phyloP scores from a whole-genome alignment of 805 yeast species.

The Millerozyma acaciae region DNA sequence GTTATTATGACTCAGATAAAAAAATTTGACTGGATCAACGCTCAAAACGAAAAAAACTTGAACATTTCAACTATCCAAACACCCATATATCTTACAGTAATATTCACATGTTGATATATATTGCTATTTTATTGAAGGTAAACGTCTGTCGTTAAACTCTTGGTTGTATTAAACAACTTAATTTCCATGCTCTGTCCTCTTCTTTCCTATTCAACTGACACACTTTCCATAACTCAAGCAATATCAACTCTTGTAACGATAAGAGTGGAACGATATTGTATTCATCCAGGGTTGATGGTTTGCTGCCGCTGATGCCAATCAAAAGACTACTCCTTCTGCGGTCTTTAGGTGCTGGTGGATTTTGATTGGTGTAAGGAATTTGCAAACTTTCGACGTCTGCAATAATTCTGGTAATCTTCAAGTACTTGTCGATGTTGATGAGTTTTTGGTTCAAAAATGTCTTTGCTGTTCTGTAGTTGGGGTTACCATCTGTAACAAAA shows the following conservation, averaged over 20 bases:
- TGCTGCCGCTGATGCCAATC: slow-evolving; percentile 9
- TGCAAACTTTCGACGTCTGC: slow-evolving; percentile 68
- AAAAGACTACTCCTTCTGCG: slow-evolving; percentile 21
- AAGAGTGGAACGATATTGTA: slow-evolving; percentile 39
- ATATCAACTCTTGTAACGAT: slow-evolving; percentile 52
- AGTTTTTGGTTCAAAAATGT: slow-evolving; percentile 53
- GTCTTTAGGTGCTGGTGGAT: slow-evolving; percentile 6
- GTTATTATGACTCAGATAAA: slow-evolving; percentile 1
- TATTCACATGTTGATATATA: neutral
- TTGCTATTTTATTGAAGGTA: too few species aligned
- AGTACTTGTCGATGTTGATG: slow-evolving; percentile 71
- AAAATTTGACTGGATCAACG: neutral
- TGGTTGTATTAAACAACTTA: slow-evolving; percentile 61
- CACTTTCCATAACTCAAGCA: slow-evolving; percentile 69
- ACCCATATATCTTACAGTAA: neutral
- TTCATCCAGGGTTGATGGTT: slow-evolving; percentile 24
- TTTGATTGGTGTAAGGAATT: slow-evolving; percentile 45
- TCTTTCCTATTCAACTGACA: slow-evolving; percentile 56
- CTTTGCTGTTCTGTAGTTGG: slow-evolving; percentile 60
- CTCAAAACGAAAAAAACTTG: slow-evolving; percentile 1
- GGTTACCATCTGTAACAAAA: slow-evolving; percentile 78
- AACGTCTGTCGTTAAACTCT: too few species aligned
- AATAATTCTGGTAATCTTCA: slow-evolving; percentile 60
- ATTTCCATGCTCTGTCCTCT: slow-evolving; percentile 68
- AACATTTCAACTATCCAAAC: neutral